These are phyloP conservation scores for Venturia aucupariae DNA, from an alignment of 2,329 filamentous ascomycete genomes.

Conservation along the genomic window DNA sequence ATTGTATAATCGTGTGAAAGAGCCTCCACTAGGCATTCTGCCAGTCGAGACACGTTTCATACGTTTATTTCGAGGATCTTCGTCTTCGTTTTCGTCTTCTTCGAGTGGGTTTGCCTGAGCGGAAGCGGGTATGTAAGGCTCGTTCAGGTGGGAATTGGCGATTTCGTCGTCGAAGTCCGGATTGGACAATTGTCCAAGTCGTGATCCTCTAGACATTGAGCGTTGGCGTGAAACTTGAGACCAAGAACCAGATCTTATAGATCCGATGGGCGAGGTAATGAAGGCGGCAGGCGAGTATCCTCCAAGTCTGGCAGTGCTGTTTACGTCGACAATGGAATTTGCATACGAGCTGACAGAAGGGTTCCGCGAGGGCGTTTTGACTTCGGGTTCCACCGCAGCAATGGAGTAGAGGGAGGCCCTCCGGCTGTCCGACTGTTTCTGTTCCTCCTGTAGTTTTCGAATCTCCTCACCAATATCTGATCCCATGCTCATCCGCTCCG, in stretches of 20 bases:
- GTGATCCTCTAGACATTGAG: conserved; percentile 13
- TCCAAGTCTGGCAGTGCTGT: conserved; percentile 55
- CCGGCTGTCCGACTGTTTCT: conserved; percentile 39
- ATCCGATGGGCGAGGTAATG: conserved; percentile 53
- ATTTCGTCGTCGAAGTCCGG: conserved; percentile 6
- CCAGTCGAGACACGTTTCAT: conserved; percentile 13
- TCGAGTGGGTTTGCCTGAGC: neutral
- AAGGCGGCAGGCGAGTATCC: conserved; percentile 60
- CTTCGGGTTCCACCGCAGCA: conserved; percentile 19
- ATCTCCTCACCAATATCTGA: conserved; percentile 73
- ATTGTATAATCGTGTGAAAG: conserved; percentile 21
- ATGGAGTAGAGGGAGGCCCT: conserved; percentile 29
- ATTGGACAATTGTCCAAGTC: conserved; percentile 10
- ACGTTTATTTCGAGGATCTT: neutral
- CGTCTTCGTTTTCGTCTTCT: neutral
- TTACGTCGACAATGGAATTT: conserved; percentile 61
- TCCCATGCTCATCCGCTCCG: conserved; percentile 61
- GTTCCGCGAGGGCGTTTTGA: conserved; percentile 29
- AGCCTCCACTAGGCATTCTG: conserved; percentile 12
- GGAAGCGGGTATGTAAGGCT: neutral
- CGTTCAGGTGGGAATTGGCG: neutral
- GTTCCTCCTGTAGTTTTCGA: conserved; percentile 59
- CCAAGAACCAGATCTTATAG: conserved; percentile 43
- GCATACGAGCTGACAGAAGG: conserved; percentile 34
- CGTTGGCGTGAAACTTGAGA: conserved; percentile 26